Evolutionary conservation across 768 basidiomycete species (phyloP), one percentile per base, ranked within the genome.

Genomic region (Boletus pseudo-olivaceus): DNA sequence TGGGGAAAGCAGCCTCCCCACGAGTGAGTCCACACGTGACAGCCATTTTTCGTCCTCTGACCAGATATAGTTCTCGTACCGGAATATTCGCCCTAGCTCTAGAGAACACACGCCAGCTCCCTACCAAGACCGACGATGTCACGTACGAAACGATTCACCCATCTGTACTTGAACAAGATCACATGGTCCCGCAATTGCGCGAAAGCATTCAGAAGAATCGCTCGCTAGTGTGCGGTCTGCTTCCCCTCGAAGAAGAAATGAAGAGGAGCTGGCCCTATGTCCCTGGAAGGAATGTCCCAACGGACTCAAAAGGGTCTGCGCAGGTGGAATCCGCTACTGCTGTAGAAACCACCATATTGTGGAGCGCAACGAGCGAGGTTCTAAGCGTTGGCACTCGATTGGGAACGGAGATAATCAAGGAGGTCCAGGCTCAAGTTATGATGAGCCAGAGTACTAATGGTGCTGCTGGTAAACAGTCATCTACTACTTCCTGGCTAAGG

Each of bases 1-100:
- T 89, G 85, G 85, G 87, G 87, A 11, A 63, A 73, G 53, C 85
- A 83, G 56, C 65, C 66, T 30, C 82, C 85, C 27, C 87, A 90
- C 57, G 69, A 85, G 87, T 87, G 59, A 63, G 83, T 42, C 7
- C 32, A 6, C 20, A 23, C 7, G 12, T 9, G 33, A 11, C n/a
- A 38, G 9, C 4, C 8, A 38, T 50, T 35, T 49, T 34, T 46
- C 10, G 39, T 30, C 35, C 11, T 39, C 41, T 62, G 34, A 51
- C 26, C 30, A 14, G 20, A 29, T 43, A 49, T 40, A 87, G 84
- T 58, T 75, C 84, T 20, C 54, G 59, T 15, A 77, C 74, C 0
- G 86, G 87, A 14, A 76, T 88, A 15, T 88, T 82, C 59, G 43
- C 58, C 26, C 51, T 86, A 1, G 71, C 83, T 1, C 60, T 72